phyloP scores from a whole-genome alignment of 169 alveolate species.

The Toxoplasma gondii region DNA sequence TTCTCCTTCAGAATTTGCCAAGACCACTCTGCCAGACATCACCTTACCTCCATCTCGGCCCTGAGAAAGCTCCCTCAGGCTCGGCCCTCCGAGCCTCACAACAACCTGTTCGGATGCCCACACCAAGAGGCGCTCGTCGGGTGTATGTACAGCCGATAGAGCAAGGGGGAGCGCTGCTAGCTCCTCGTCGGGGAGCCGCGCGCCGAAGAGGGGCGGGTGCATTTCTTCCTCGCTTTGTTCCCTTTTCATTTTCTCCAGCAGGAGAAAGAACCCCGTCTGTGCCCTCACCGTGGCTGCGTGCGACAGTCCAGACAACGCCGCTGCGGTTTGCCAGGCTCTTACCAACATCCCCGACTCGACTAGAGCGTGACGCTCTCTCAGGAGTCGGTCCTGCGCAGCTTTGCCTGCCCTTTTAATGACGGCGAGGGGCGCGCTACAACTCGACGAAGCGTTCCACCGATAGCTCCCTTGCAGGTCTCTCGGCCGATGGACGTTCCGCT shows the following conservation, averaged over 20 bases:
- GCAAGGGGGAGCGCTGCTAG: slow-evolving; percentile 12
- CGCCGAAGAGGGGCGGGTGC: not conserved
- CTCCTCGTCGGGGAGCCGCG: slow-evolving; percentile 30
- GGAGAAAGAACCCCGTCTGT: not conserved
- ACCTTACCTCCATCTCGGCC: not conserved
- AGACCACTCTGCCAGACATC: not conserved
- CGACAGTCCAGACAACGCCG: not conserved
- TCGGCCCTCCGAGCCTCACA: slow-evolving; percentile 31
- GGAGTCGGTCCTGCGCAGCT: not conserved
- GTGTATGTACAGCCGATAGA: not conserved
- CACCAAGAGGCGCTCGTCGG: slow-evolving; percentile 15
- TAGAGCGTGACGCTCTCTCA: not conserved
- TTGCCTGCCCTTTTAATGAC: not conserved
- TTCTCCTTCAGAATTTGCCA: not conserved
- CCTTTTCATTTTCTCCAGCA: not conserved
- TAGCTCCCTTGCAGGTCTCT: no score
- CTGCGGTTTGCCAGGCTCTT: slow-evolving; percentile 15
- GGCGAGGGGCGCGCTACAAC: not conserved
- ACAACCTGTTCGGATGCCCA: slow-evolving; percentile 29
- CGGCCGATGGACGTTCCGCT: no score
- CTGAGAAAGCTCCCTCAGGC: not conserved
- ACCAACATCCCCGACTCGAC: not conserved
- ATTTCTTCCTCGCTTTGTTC: not conserved
- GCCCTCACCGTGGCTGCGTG: not conserved
- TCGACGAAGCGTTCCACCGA: no score